These are phyloP conservation scores for Aspergillus homomorphus DNA, from an alignment of 495 filamentous ascomycete species.

Conservation along the genomic window DNA sequence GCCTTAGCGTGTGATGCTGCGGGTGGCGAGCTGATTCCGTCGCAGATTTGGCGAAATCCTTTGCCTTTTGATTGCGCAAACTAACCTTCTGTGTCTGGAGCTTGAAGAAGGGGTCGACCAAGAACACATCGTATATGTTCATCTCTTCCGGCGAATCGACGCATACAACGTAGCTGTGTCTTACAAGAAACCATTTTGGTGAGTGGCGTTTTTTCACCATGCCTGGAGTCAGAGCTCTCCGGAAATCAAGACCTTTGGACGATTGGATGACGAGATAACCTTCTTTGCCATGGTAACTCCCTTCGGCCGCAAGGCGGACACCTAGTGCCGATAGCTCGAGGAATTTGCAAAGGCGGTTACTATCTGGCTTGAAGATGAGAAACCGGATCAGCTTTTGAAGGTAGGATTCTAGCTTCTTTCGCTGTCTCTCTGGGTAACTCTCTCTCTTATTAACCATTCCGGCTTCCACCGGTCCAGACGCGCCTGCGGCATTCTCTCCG, in stretches of 20 bases:
- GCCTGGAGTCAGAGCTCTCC: conserved; percentile 70
- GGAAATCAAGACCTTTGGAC: conserved; percentile 85
- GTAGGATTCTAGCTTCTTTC: conserved; percentile 85
- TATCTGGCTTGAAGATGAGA: conserved; percentile 93
- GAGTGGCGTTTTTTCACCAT: conserved; percentile 75
- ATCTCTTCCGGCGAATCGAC: conserved; percentile 97
- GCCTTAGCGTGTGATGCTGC: conserved; percentile 77
- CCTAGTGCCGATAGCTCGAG: conserved; percentile 92
- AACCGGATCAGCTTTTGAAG: conserved; percentile 91
- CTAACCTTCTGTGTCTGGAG: conserved; percentile 65
- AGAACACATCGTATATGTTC: conserved; percentile 98
- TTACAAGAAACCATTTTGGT: conserved; percentile 97
- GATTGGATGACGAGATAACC: conserved; percentile 89
- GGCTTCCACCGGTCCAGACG: conserved; percentile 45
- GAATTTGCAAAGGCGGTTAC: conserved; percentile 94
- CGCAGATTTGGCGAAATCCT: conserved; percentile 58
- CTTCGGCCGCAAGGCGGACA: conserved; percentile 91
- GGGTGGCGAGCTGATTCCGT: conserved; percentile 64
- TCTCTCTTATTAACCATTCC: conserved; percentile 43
- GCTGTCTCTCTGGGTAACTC: conserved; percentile 65
- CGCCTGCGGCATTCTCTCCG: conserved; percentile 39
- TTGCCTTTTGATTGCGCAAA: conserved; percentile 61
- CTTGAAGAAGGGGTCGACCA: conserved; percentile 81
- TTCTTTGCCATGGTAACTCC: conserved; percentile 97
- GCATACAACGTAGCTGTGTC: conserved; percentile 95